phyloP scores from a whole-genome alignment of 345 rosid genomes.

The Pelargonium nanum region DNA sequence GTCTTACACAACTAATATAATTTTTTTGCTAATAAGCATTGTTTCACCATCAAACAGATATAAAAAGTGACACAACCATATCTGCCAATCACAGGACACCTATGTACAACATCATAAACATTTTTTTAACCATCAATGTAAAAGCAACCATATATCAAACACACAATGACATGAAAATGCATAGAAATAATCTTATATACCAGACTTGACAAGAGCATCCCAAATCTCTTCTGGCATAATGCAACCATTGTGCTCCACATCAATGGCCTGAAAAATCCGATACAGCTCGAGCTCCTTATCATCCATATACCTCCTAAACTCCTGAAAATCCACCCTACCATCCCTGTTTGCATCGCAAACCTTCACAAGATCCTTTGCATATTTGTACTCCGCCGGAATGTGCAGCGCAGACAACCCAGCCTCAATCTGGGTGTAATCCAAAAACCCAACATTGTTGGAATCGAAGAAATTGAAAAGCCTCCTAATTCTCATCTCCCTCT shows the following conservation, averaged over 20 bases:
- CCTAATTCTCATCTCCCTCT: slow-evolving; percentile 62
- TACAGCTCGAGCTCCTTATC: slow-evolving; percentile 23
- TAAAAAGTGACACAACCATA: too few relatives aligned
- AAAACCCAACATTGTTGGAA: slow-evolving; percentile 40
- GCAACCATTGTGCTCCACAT: slow-evolving; percentile 53
- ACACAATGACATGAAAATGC: too few relatives aligned
- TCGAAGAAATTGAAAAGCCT: slow-evolving; percentile 68
- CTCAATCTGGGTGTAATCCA: slow-evolving; percentile 81
- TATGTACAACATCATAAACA: too few relatives aligned
- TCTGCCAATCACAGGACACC: too few relatives aligned
- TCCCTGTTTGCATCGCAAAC: slow-evolving; percentile 76
- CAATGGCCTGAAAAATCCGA: slow-evolving; percentile 20
- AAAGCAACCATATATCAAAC: too few relatives aligned
- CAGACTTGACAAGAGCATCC: slow-evolving; percentile 80
- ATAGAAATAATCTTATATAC: too few relatives aligned
- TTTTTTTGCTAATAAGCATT: too few relatives aligned
- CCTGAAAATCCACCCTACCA: slow-evolving; percentile 72
- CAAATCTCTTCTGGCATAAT: slow-evolving; percentile 78
- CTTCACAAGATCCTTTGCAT: slow-evolving; percentile 65
- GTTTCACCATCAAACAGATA: too few relatives aligned
- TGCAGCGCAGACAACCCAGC: slow-evolving; percentile 61
- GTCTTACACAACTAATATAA: too few relatives aligned
- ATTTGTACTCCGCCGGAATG: slow-evolving; percentile 63
- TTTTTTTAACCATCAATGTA: too few relatives aligned
- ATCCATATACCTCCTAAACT: slow-evolving; percentile 90